phyloP scores from a whole-genome alignment of 2,329 filamentous ascomycete species.

The Arthrocladium fulminans region DNA sequence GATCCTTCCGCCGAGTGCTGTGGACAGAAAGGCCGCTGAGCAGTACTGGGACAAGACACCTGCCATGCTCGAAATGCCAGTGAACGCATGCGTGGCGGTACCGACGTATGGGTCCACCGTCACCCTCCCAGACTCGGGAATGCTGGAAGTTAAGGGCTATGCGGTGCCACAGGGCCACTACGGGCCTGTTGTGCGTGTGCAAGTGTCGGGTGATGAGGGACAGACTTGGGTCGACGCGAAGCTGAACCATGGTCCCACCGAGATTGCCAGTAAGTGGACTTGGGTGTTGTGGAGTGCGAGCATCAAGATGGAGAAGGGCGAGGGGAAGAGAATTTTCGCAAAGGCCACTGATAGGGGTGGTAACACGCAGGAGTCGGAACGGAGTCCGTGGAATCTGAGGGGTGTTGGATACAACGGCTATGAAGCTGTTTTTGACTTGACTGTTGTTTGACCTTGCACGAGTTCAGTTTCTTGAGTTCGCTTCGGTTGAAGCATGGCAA shows the following conservation, averaged over 20 bases:
- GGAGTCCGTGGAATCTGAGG: conserved; percentile 48
- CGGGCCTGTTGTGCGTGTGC: conserved; percentile 46
- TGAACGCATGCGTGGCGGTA: conserved; percentile 47
- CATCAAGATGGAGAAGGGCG: conserved; percentile 35
- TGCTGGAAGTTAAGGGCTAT: conserved; percentile 46
- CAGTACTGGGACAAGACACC: conserved; percentile 44
- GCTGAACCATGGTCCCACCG: conserved; percentile 23
- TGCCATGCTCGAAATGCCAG: conserved; percentile 47
- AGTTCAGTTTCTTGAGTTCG: background rate
- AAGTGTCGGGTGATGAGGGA: conserved; percentile 45
- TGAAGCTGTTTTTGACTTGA: conserved; percentile 45
- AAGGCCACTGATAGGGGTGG: conserved; percentile 47
- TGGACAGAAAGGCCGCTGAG: conserved; percentile 41
- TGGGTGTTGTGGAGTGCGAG: conserved; percentile 48
- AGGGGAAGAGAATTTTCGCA: conserved; percentile 41
- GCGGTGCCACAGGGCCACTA: conserved; percentile 46
- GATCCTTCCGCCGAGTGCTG: conserved; percentile 45
- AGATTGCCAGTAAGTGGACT: conserved; percentile 39
- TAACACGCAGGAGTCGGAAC: conserved; percentile 40
- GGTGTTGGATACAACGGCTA: conserved; percentile 55
- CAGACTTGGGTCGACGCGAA: conserved; percentile 43
- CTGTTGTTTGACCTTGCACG: conserved; percentile 27
- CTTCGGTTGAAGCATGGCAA: background rate
- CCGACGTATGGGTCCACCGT: conserved; percentile 41
- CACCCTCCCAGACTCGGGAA: conserved; percentile 28